Percentiles rank a stretch among this genome's conserved stretches.
These are phyloP conservation scores for Boletus reticulatus DNA, from an alignment of 768 basidiomycete species.

Conservation along the genomic window DNA sequence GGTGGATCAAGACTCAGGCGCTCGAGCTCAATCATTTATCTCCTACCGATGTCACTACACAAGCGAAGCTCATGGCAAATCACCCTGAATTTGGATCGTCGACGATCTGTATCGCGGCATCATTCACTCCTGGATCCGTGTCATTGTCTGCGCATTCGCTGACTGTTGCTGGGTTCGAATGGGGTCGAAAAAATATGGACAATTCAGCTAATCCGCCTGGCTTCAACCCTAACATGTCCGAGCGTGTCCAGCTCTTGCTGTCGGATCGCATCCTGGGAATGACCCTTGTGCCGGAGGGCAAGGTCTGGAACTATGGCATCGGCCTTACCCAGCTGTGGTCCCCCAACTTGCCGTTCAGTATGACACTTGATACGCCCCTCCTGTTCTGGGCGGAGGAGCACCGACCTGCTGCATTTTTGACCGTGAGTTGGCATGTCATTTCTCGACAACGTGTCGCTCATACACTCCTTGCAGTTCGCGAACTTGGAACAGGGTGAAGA, in stretches of 20 bases:
- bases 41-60: conserved; percentile 89
- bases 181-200: conserved; percentile 93
- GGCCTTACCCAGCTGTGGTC: conserved; percentile 92
- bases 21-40: conserved; percentile 90
- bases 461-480: conserved; percentile 59
- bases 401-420: conserved; percentile 90
- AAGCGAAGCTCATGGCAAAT: conserved; percentile 95
- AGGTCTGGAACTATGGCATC: conserved; percentile 96
- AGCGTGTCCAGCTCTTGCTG: conserved; percentile 87
- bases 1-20: conserved; percentile 97
- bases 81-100: conserved; percentile 94
- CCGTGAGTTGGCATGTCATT: conserved; percentile 47
- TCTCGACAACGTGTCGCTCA: neutral
- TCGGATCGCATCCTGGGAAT: conserved; percentile 96
- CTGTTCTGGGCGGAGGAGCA: conserved; percentile 97
- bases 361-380: conserved; percentile 89
- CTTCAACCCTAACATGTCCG: conserved; percentile 99
- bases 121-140: conserved; percentile 98
- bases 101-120: conserved; percentile 89
- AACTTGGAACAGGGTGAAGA: conserved; percentile 89
- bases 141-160: conserved; percentile 92
- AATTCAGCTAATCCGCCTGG: conserved; percentile 83
- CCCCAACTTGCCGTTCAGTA: conserved; percentile 73
- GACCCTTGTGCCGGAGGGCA: conserved; percentile 92
- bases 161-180: conserved; percentile 92